A percentile compares a stretch with the other conserved stretches of the same genome.
Conservation (phyloP, 345 rosid species). For the Hypericum perforatum region DNA sequence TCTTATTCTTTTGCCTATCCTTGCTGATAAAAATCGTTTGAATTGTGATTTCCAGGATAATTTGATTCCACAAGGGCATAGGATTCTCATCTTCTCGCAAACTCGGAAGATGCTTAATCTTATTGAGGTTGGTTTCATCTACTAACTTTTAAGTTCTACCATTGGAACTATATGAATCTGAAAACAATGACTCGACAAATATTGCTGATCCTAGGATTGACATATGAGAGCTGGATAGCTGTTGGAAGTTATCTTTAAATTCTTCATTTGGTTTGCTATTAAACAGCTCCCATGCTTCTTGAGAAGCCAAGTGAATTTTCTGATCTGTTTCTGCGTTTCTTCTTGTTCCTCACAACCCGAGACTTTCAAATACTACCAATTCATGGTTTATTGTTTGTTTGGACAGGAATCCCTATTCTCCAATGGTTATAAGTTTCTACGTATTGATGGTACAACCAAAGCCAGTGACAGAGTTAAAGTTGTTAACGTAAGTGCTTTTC, state of each 20-base stretch:
- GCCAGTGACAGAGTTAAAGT: conserved; percentile 68
- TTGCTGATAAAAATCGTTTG: conserved; percentile 8
- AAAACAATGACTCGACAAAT: no score
- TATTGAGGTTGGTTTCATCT: conserved; percentile 61
- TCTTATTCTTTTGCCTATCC: conserved; percentile 4
- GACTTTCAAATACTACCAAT: background rate
- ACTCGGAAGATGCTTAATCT: conserved; percentile 95
- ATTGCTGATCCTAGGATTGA: no score
- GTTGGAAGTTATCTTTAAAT: no score
- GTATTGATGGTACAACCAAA: conserved; percentile 94
- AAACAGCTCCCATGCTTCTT: no score
- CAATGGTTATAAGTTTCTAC: conserved; percentile 55
- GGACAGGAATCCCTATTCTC: conserved; percentile 62
- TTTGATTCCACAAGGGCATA: conserved; percentile 85
- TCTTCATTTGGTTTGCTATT: no score
- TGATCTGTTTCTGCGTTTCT: no score
- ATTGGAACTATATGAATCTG: no score
- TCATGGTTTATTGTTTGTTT: conserved; percentile 6
- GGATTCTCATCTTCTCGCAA: conserved; percentile 89
- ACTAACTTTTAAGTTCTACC: background rate
- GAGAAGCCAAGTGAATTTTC: no score
- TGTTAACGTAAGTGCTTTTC: conserved; percentile 51
- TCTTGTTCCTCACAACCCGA: no score
- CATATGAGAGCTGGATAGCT: no score
- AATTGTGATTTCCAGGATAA: conserved; percentile 38